phyloP scores from a whole-genome alignment of 2,329 filamentous ascomycete genomes.

The Trichoderma asperellum region DNA sequence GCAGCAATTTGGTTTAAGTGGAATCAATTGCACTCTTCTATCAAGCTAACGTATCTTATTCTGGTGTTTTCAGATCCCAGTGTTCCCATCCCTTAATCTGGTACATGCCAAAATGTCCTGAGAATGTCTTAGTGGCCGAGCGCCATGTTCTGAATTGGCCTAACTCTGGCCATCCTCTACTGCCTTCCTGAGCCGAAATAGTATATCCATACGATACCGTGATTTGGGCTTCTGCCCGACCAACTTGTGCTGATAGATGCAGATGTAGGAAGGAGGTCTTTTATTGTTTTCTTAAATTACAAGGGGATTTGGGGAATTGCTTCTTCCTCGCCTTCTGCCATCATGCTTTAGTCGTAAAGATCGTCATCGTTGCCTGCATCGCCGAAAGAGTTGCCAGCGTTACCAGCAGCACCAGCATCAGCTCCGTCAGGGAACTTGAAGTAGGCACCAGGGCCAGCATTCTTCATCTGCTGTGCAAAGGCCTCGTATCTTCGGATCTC shows the following conservation, averaged over 20 bases:
- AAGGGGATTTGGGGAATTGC: constrained; percentile 39
- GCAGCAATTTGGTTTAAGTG: background rate
- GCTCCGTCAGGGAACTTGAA: constrained; percentile 89
- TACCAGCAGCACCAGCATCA: constrained; percentile 65
- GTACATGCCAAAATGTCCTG: constrained; percentile 14
- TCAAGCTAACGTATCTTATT: constrained; percentile 29
- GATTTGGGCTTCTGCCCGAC: constrained; percentile 33
- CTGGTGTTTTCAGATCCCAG: constrained; percentile 8
- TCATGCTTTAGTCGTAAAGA: constrained; percentile 81
- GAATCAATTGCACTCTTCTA: constrained; percentile 31
- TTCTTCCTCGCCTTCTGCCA: background rate
- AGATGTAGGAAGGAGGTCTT: constrained; percentile 44
- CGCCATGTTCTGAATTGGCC: constrained; percentile 23
- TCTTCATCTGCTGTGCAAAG: constrained; percentile 99
- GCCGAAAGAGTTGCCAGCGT: constrained; percentile 70
- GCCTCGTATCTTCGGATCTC: constrained; percentile 98
- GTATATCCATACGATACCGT: constrained; percentile 35
- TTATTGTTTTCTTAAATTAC: constrained; percentile 48
- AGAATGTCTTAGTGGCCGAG: constrained; percentile 21
- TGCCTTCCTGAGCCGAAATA: constrained; percentile 42
- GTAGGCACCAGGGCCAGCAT: constrained; percentile 89
- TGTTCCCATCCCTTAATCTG: background rate
- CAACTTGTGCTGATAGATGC: constrained; percentile 34
- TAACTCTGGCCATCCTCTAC: constrained; percentile 39
- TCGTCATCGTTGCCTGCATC: constrained; percentile 93